Percentiles rank a stretch among this genome's conserved stretches.
Conservation (phyloP, 1,284 basidiomycete species). For the Wolfiporia cocos region DNA sequence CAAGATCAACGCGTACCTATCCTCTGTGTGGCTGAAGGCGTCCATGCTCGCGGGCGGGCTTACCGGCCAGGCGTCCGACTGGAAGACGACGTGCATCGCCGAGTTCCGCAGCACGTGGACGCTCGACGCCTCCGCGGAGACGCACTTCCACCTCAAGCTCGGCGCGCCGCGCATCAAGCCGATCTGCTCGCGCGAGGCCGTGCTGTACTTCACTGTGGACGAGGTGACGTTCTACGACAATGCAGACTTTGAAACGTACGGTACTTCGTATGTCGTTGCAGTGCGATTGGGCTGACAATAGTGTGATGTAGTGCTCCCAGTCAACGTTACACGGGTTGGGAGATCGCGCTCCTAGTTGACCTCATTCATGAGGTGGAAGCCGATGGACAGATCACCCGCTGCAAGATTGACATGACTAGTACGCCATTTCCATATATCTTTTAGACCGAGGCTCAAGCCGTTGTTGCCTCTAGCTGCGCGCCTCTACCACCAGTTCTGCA, state of each 20-base stretch:
- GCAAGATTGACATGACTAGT: slow-evolving; percentile 22
- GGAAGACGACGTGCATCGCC: slow-evolving; percentile 19
- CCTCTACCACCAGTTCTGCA: slow-evolving; percentile 21
- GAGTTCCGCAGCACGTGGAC: slow-evolving; percentile 21
- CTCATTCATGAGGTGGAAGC: slow-evolving; percentile 13
- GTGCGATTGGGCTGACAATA: not conserved
- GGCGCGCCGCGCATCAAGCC: slow-evolving; percentile 24
- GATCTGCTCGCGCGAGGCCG: slow-evolving; percentile 26
- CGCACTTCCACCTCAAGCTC: slow-evolving; percentile 23
- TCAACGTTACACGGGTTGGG: slow-evolving; percentile 20
- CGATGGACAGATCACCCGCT: slow-evolving; percentile 18
- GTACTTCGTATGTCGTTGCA: not conserved
- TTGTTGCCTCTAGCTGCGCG: slow-evolving; percentile 17
- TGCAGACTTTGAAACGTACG: slow-evolving; percentile 20
- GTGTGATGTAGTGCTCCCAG: slow-evolving; percentile 7
- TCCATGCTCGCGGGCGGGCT: slow-evolving; percentile 17
- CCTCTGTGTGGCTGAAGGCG: slow-evolving; percentile 26
- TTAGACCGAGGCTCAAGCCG: no score
- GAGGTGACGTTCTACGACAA: slow-evolving; percentile 23
- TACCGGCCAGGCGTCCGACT: slow-evolving; percentile 7
- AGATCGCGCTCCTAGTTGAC: slow-evolving; percentile 26
- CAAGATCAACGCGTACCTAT: slow-evolving; percentile 27
- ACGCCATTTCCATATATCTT: slow-evolving; percentile 5
- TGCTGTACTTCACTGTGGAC: slow-evolving; percentile 25
- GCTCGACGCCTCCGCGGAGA: slow-evolving; percentile 9